Evolutionary conservation across 306 rosid genomes (phyloP), one percentile per base, ranked within the genome.

Genomic region (Pterocarpus santalinus): DNA sequence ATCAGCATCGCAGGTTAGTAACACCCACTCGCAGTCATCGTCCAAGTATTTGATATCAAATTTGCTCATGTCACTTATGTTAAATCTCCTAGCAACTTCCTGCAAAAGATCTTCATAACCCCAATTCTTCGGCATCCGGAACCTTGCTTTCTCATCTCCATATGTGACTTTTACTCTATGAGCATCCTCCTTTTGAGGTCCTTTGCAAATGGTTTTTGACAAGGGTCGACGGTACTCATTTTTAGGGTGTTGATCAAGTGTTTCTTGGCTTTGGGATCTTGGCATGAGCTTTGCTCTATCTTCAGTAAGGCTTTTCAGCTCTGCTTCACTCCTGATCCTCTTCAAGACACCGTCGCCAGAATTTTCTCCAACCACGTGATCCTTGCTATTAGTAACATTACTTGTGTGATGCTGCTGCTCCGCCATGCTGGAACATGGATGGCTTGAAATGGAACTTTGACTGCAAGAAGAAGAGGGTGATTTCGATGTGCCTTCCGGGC

Each of bases 11-110:
- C 98, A 90, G 38, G 98, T 94, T 62, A 94, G 85, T 52, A 96
- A 84, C 15, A 96, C 93, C 99, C 99, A 92, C 58, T 96, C 99
- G 5, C 82, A 81, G 51, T 96, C 99, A 80, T 96, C 99, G 36
- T 96, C 99, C 89, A 96, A 90, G 78, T 96, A 96, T 81, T 90
- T 96, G 58, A 96, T 44, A 84, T 90, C 89, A 5, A 73, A 93
- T 68, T 67, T 84, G 76, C 81, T 86, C 90, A 90, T 85, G 80
- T 93, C 97, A 60, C 75, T 78, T 33, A 94, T 82, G 61, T 81
- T 78, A 75, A 92, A 96, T 77, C 98, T 82, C 73, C 73, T 85
- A 44, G 78, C 87, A 34, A 94, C 80, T 89, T 94, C 97, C 65
- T 78, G 79, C 90, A 86, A 33, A 75, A 96, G 89, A 78, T 90